Evolutionary conservation across 352 stramenopile species (phyloP), one percentile per base, ranked within the genome.

Genomic region (Elongisporangium senticosum): DNA sequence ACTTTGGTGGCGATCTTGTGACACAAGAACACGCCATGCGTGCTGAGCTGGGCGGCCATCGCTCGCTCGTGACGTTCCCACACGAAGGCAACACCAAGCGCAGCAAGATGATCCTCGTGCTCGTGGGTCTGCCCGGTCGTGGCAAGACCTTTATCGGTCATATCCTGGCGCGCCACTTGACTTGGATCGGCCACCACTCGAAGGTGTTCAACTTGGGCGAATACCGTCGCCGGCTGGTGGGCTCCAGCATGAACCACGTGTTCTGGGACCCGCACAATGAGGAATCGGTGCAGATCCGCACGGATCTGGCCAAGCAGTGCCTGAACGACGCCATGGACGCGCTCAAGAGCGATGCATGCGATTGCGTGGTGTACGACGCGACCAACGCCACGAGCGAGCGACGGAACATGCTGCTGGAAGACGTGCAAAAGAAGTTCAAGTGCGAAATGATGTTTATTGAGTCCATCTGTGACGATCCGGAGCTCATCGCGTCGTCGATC

Each of bases 121-220:
- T 94, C 1, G 84, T 94, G 1, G 84, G 84, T 0, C 68, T 94
- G 2, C 84, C 84, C 22, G 84, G 82, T 4, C 74, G 84, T 17
- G 84, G 84, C n/a, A 94, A 94, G 66, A 94, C 84, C 19, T 92
- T 91, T 57, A 90, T 94, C 49, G 84, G 81, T 1, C 80, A 94
- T 65, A 90, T 90, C 56, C 61, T 94, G 10, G 77, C 82, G 23
- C 77, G 84, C 19, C 80, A 94, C 62, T 70, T 94, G 68, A 92
- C 82, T 19, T 94, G 84, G 84, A 92, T 94, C 82, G 84, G 84
- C 15, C 81, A 94, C 61, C 72, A 89, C 50, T 87, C 81, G 11
- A 80, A 84, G 26, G 80, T 90, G 53, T 92, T 91, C 69, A 94
- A 89, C 69, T 87, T 80, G 52, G 83, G 84, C 28, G 83, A 94